These are phyloP conservation scores for Colletotrichum graminicola DNA, from an alignment of 2,329 filamentous ascomycete species.

Conservation along the genomic window DNA sequence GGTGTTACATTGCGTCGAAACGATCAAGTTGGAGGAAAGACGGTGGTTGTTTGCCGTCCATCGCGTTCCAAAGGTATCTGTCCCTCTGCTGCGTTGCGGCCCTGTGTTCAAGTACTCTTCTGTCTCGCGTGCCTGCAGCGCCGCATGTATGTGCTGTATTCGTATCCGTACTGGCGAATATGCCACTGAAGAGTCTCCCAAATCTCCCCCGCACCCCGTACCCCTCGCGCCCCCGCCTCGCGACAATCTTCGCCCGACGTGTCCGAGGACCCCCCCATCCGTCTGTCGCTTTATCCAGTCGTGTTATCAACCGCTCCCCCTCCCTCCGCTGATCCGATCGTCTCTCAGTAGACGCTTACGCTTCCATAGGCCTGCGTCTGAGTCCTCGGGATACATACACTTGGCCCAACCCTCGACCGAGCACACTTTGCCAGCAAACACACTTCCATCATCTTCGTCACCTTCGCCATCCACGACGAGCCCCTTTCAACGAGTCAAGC, in stretches of 20 bases:
- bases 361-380: conserved; percentile 21
- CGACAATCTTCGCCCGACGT: conserved; percentile 39
- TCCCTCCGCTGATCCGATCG: conserved; percentile 29
- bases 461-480: conserved; percentile 18
- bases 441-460: background rate
- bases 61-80: background rate
- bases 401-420: conserved; percentile 29
- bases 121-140: background rate
- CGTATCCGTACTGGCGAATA: background rate
- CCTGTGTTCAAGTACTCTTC: background rate
- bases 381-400: conserved; percentile 27
- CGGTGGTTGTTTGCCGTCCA: background rate
- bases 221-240: conserved; percentile 40
- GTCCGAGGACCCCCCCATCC: conserved; percentile 22
- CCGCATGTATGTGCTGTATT: no score
- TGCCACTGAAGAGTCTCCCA: conserved; percentile 12
- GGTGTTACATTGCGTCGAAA: background rate
- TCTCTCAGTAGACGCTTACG: conserved; percentile 34
- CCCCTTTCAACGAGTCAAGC: background rate
- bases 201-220: conserved; percentile 32
- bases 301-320: background rate
- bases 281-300: conserved; percentile 10
- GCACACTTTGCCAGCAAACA: conserved; percentile 20
- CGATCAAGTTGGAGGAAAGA: background rate
- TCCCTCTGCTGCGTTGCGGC: background rate